These are phyloP conservation scores for Fusarium sacchari DNA, from an alignment of 2,329 filamentous ascomycete genomes.

Conservation along the genomic window DNA sequence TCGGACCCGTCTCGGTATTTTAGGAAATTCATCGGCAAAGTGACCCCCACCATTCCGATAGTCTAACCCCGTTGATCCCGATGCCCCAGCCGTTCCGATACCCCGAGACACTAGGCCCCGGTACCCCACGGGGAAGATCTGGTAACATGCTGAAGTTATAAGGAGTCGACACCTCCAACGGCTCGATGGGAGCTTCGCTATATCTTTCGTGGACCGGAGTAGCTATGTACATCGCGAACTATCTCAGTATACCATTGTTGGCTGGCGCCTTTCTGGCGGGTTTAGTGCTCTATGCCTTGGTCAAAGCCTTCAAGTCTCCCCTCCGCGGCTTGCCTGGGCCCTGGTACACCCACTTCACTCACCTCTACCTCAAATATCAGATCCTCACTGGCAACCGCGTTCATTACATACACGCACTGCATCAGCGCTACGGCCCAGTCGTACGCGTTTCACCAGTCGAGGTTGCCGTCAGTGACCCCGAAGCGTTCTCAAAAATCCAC, in stretches of 20 bases:
- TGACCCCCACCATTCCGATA: not conserved
- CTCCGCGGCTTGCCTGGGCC: constrained; percentile 10
- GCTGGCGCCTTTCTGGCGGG: not conserved
- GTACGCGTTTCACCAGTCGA: not conserved
- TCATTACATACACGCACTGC: constrained; percentile 10
- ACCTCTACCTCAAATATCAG: not conserved
- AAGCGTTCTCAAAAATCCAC: constrained; percentile 19
- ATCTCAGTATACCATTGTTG: fast-evolving
- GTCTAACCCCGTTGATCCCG: not conserved
- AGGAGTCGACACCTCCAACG: fast-evolving
- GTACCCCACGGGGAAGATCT: not conserved
- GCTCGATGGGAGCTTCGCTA: fast-evolving
- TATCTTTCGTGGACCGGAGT: fast-evolving
- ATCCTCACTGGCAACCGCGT: constrained; percentile 4
- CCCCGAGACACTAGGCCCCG: not conserved
- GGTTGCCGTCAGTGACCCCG: constrained; percentile 2
- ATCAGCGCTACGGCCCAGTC: not conserved
- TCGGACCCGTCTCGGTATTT: not conserved
- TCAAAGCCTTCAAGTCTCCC: not conserved
- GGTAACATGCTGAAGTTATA: not conserved
- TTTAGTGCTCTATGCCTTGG: not conserved
- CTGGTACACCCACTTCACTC: constrained; percentile 14
- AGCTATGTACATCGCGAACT: not conserved
- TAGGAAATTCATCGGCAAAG: not conserved
- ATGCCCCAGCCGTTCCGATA: not conserved